phyloP scores from a whole-genome alignment of 495 filamentous ascomycete genomes.

The Sabuloglossum arenarium region DNA sequence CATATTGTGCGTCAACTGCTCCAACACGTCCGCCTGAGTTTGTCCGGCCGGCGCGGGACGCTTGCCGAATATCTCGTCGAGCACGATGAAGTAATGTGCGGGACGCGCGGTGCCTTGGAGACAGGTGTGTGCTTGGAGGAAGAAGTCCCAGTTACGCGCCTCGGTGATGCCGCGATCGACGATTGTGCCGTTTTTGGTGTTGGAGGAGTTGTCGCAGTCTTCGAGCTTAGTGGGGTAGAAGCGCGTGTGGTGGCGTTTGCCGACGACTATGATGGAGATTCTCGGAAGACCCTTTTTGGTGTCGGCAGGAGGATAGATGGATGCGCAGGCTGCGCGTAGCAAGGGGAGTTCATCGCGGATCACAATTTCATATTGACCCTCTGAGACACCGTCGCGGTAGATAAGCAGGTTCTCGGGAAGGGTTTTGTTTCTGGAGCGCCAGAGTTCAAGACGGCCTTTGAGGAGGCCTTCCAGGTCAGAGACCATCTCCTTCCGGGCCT shows the following conservation, averaged over 20 bases:
- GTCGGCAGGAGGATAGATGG: constrained; percentile 26
- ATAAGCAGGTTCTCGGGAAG: constrained; percentile 60
- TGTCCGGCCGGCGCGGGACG: constrained; percentile 11
- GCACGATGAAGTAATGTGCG: constrained; percentile 50
- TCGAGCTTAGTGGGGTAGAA: constrained; percentile 46
- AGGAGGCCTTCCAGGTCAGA: constrained; percentile 31
- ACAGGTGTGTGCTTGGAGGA: constrained; percentile 59
- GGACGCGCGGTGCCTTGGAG: constrained; percentile 76
- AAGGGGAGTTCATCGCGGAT: constrained; percentile 34
- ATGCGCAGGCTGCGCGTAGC: constrained; percentile 28
- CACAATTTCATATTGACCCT: constrained; percentile 54
- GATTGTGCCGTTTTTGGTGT: constrained; percentile 54
- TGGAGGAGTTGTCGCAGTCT: constrained; percentile 27
- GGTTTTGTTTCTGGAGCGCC: constrained; percentile 28
- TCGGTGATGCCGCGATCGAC: constrained; percentile 74
- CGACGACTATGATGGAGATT: constrained; percentile 43
- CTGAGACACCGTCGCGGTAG: constrained; percentile 83
- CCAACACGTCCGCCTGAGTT: background rate
- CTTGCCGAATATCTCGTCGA: constrained; percentile 37
- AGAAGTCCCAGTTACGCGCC: constrained; percentile 67
- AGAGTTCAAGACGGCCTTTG: constrained; percentile 36
- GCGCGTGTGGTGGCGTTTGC: constrained; percentile 79
- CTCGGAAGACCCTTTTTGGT: constrained; percentile 24
- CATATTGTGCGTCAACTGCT: constrained; percentile 37
- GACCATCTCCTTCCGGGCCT: constrained; percentile 35